These are phyloP conservation scores for Thraustotheca clavata DNA, from an alignment of 352 stramenopile species.

Conservation along the genomic window DNA sequence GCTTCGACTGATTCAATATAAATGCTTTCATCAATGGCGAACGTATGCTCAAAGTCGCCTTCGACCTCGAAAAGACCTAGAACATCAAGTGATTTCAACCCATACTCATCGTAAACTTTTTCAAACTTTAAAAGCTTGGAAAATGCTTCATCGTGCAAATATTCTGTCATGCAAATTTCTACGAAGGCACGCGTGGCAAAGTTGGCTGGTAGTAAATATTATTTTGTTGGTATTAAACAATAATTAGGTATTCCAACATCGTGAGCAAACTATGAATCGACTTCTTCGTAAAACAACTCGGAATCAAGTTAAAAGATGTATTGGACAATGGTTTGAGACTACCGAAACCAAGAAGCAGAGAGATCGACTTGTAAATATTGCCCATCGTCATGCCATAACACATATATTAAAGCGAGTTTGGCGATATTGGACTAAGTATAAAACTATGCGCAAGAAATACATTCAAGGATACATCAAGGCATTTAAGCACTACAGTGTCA, in stretches of 20 bases:
- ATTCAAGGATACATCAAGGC: conserved; percentile 60
- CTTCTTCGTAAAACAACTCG: conserved; percentile 4
- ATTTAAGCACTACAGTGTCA: conserved; percentile 67
- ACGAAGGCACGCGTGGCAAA: conserved; percentile 29
- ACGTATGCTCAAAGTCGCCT: conserved; percentile 17
- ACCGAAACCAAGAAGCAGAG: not conserved
- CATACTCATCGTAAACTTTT: not conserved
- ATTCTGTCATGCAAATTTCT: conserved; percentile 24
- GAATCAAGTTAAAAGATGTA: conserved; percentile 21
- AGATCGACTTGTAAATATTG: not conserved
- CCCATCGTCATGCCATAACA: not conserved
- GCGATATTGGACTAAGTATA: conserved; percentile 75
- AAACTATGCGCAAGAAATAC: conserved; percentile 51
- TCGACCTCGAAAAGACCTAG: not conserved
- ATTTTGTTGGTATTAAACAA: not conserved
- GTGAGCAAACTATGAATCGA: not conserved
- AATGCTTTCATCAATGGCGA: conserved; percentile 3
- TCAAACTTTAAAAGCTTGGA: conserved; percentile 35
- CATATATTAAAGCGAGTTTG: conserved; percentile 51
- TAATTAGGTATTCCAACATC: not conserved
- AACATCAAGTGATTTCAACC: not conserved
- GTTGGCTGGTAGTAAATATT: conserved; percentile 26
- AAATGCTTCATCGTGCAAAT: conserved; percentile 24
- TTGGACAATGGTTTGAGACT: not conserved
- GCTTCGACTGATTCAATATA: not conserved